Conservation (phyloP, 129 eudicot species). For the Escallonia rubra region DNA sequence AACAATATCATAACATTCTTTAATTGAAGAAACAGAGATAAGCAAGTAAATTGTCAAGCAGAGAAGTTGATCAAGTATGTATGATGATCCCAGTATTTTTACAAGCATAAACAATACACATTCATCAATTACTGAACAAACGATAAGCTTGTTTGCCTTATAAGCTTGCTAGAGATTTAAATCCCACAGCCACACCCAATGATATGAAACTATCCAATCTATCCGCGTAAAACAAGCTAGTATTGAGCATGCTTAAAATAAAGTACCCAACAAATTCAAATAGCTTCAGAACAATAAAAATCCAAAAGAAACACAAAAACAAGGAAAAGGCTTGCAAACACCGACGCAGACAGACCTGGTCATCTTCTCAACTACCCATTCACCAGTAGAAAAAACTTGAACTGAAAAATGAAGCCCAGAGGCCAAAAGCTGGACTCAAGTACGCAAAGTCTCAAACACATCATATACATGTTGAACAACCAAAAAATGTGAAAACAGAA, state of each 20-base stretch:
- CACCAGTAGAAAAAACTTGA: slow-evolving; percentile 1
- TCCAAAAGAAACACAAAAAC: not conserved
- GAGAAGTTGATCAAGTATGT: no score
- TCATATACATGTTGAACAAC: not conserved
- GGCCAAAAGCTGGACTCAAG: no score
- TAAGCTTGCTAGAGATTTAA: no score
- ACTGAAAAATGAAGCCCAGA: not conserved
- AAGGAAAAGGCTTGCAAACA: not conserved
- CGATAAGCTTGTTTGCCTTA: not conserved
- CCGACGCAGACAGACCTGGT: slow-evolving; percentile 1
- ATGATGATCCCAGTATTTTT: no score
- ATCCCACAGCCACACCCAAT: no score
- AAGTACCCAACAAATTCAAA: not conserved
- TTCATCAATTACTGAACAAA: not conserved
- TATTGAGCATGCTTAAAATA: not conserved
- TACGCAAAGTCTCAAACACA: not conserved
- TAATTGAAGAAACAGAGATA: not conserved
- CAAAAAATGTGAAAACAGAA: not conserved
- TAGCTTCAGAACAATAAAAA: not conserved
- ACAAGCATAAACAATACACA: no score
- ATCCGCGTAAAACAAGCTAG: no score
- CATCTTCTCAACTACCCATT: not conserved
- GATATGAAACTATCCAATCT: no score
- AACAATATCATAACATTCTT: not conserved
- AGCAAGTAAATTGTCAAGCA: no score